Base-by-base conservation (phyloP, 2,329 filamentous ascomycete genomes). In the Xylariomycetidae sp. region DNA sequence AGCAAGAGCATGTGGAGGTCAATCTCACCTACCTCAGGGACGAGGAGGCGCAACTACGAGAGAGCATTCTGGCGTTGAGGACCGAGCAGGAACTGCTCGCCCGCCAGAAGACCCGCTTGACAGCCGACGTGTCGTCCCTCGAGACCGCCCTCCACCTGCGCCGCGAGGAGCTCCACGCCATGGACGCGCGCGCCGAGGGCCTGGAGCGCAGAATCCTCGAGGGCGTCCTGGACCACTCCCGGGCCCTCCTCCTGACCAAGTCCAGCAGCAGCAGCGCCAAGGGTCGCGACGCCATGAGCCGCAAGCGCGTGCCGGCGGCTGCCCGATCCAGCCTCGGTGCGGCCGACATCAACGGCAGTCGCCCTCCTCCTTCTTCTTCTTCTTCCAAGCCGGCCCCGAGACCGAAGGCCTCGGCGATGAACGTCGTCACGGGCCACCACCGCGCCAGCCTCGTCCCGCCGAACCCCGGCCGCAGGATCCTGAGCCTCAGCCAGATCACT, bases 201-300 rank as follows among this genome's bases (percentile, higher is more conserved):
- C 71, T 98, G 16, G 92, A 98, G 64, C 85, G 89, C 33, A 82
- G 92, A 16, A 95, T 98, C 47, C 67, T 98, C 19, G 90, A 97
- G 46, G 89, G 90, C 16, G 87, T 97, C 42, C 94, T 98, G 65
- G 89, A 97, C 50, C 90, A 97, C 57, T 96, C 90, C 14, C 84
- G 90, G 6, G 81, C 90, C 16, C 72, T 96, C n/a, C 75, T 97
- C 37, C 85, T 92, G 67, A 70, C 79, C 46, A 82, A 86, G 64
- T 65, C 74, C 67, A 70, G 79, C 46, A 82, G 86, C 64, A 65
- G 74, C 4, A 40, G 40, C 15, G 65, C 59, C 46, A 69, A 67
- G 48, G 62, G 67, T 9, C 61, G 61, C 5, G 74, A 78, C 33
- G 62, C 67, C 40, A 78, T 79, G 74, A 77, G 63, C 55, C 71